Base-by-base conservation (phyloP, 2,329 filamentous ascomycete genomes). In the Aureobasidium namibiae region DNA sequence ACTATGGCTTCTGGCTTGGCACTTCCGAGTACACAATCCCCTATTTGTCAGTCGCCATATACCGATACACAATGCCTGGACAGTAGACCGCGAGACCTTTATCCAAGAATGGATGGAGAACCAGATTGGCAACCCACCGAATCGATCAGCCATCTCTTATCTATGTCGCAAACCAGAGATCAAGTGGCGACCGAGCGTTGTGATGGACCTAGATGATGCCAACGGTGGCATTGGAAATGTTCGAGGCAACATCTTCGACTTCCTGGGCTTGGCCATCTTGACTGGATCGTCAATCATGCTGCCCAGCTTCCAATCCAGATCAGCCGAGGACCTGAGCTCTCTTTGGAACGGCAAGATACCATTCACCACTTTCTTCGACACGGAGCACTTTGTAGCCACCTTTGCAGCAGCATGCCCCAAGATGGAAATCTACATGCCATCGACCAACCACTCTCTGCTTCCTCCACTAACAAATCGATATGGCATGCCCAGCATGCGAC, bases 221-320 rank as follows among this genome's bases (percentile, higher is more conserved):
- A 67, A 73, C 2, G 78, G 76, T 3, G 76, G 75, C 4, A 64
- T 80, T n/a, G 75, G 70, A 6, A 70, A 74, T 54, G 73, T 78
- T 18, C 73, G 76, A 60, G 77, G 77, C 62, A 73, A 72, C n/a
- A 67, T 76, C 36, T 65, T 79, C 54, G 74, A 73, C 60, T 79
- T 77, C 65, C 65, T 80, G 23, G 72, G 76, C 44, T 72, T 76
- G 54, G 76, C 75, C 14, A 78, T 79, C 33, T 75, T 78, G 67
- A 74, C 76, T 42, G 78, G 78, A 57, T 77, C 77, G 71, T 62
- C 64, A 65, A 72, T 69, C 26, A 41, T 66, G 14, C 26, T 63
- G 1, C 64, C 62, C 5, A 59, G 59, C 23, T 63, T 65, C 56
- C 66, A 64, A 29, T 49, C 46, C 3, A 42, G 65, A 11, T 61